Evolutionary conservation across 192 early-diverging fungal species (phyloP), one percentile per base, ranked within the genome.

Genomic region (Coemansia sp.): DNA sequence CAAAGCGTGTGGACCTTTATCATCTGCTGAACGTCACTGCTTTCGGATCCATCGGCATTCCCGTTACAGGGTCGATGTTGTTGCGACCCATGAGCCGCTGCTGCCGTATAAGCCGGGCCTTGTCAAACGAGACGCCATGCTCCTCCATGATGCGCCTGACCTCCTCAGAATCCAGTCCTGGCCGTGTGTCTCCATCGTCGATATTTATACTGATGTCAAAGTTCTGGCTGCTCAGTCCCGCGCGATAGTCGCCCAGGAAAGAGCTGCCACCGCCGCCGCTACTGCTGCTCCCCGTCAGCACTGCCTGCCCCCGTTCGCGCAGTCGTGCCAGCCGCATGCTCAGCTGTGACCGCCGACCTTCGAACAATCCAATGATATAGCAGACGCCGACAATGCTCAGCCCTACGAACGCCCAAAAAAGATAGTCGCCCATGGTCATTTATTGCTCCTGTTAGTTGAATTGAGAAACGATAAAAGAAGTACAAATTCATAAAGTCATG

Each of bases 171-270:
- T 81, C 78, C 37, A 81, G 52, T 11, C 78, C 78, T 2, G 78
- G 78, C 27, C 78, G 57, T 37, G 34, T 59, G 40, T 81, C 78
- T 33, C 65, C 72, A 33, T 27, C 68, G 4, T 62, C 66, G 22
- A 81, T 81, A 44, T 81, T 81, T 9, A 64, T 67, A 34, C 57
- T 50, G 45, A 81, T 64, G 59, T 81, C 78, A 75, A 81, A 81
- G 72, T 70, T 74, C 11, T 50, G 54, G 68, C 78, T 81, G 42
- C 55, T 62, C 19, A 81, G 61, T 1, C 78, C 78, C 6, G 63
- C 78, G 9, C 54, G 65, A 55, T 79, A 74, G 67, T 79, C 70
- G 55, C 33, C 59, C 9, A 65, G 50, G 58, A 79, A 79, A 37
- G 62, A 64, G 53, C 25, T 41, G 13, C 15, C 15, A 17, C 13